Base-by-base conservation (phyloP, 768 basidiomycete genomes). In the Pholiota microspora region DNA sequence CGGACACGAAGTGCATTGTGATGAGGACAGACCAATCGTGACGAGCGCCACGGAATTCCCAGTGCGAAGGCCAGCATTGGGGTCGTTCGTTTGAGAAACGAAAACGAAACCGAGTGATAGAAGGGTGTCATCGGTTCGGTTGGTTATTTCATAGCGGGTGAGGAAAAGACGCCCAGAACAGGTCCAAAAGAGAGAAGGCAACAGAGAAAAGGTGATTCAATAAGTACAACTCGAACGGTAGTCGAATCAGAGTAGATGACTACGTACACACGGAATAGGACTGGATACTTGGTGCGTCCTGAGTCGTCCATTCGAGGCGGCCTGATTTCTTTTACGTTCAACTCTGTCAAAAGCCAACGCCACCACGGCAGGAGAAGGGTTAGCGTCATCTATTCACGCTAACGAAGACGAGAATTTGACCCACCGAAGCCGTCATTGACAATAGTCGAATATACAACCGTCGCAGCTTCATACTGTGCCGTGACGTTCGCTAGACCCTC, bases 271-370 rank as follows among this genome's bases (percentile, higher is more conserved):
- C 81, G 77, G 77, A 98, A 94, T 25, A 99, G 75, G 18, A 98
- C 94, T 1, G 97, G 92, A 65, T 99, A 98, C 68, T 96, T 94
- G 7, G 89, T 92, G 40, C 91, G 84, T n/a, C 97, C 97, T 18
- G 92, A 88, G 62, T 90, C 86, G 62, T 99, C 97, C 86, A 98
- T 90, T 55, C 82, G 79, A 3, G 94, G 93, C 15, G 97, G 97
- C 13, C 92, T 83, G 61, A 96, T 81, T 73, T 98, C 95, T 64
- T 89, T 80, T 52, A 91, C 89, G 68, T 97, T 97, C 52, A 98
- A 74, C 64, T 92, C 93, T 94, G 62, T 27, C 47, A 42, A 42
- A 6, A 16, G 35, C 4, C 13, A 36, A 36, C 7, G 40, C 40
- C 40, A 12, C 40, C 18, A 21, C 18, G 40, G 21, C 18, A 42